Evolutionary conservation across 1,284 basidiomycete species (phyloP).

Genomic region (Leucoagaricus sp.): DNA sequence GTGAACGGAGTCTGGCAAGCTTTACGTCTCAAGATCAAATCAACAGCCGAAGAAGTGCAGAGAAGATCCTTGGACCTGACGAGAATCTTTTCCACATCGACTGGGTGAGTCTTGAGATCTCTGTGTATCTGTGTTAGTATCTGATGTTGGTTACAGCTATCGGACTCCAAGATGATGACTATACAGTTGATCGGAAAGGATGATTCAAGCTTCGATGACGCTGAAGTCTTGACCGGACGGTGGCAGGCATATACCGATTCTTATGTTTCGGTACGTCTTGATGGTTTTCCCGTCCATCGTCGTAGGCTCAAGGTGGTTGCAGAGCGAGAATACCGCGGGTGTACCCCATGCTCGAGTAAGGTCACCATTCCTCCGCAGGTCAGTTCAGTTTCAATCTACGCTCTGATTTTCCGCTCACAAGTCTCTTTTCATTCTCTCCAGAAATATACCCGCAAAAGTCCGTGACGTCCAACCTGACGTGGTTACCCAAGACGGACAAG

Average conservation of each 20-base stretch:
- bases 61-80: constrained; percentile 82
- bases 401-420: background rate
- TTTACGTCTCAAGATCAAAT: constrained; percentile 84
- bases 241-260: constrained; percentile 93
- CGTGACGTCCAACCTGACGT: constrained; percentile 43
- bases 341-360: constrained; percentile 54
- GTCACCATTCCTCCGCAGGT: constrained; percentile 79
- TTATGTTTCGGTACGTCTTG: constrained; percentile 71
- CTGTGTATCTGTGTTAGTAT: background rate
- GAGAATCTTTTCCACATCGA: constrained; percentile 93
- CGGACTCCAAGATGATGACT: constrained; percentile 70
- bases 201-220: constrained; percentile 85
- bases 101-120: constrained; percentile 65
- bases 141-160: constrained; percentile 87
- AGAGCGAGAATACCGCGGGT: constrained; percentile 57
- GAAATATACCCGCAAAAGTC: constrained; percentile 44
- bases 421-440: constrained; percentile 20
- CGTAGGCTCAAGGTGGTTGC: background rate
- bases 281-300: background rate
- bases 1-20: constrained; percentile 65
- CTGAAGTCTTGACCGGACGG: constrained; percentile 77
- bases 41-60: constrained; percentile 81
- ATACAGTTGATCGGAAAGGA: constrained; percentile 90
- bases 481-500: constrained; percentile 60
- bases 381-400: constrained; percentile 26